These are phyloP conservation scores for Pyrenochaeta sp. DNA, from an alignment of 2,329 filamentous ascomycete genomes.

Conservation along the genomic window DNA sequence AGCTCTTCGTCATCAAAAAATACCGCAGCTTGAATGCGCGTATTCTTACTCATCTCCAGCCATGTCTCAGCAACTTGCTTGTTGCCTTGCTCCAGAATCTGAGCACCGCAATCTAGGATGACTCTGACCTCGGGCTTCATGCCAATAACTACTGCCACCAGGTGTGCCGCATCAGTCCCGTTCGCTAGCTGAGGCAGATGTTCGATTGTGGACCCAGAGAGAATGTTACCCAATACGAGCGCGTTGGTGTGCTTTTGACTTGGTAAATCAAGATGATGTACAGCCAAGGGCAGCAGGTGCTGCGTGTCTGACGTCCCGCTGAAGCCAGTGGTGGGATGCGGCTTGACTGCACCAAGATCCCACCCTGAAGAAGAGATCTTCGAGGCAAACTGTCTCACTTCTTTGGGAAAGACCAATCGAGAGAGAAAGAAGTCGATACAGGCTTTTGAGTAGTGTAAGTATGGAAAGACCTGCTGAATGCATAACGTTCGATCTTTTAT, in stretches of 20 bases:
- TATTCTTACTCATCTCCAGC: slow-evolving; percentile 51
- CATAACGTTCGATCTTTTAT: slow-evolving; percentile 62
- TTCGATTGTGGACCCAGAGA: slow-evolving; percentile 55
- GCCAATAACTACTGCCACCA: slow-evolving; percentile 57
- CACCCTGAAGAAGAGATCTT: slow-evolving; percentile 74
- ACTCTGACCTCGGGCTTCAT: slow-evolving; percentile 60
- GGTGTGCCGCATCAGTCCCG: slow-evolving; percentile 44
- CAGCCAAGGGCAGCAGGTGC: slow-evolving; percentile 64
- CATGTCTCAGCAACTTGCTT: slow-evolving; percentile 58
- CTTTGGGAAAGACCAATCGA: slow-evolving; percentile 66
- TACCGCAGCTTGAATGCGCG: slow-evolving; percentile 52
- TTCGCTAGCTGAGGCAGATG: slow-evolving; percentile 26
- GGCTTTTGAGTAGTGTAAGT: slow-evolving; percentile 61
- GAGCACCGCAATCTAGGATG: slow-evolving; percentile 75
- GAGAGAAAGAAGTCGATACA: slow-evolving; percentile 71
- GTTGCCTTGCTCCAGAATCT: slow-evolving; percentile 68
- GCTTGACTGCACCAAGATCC: slow-evolving; percentile 65
- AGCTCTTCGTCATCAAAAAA: slow-evolving; percentile 68
- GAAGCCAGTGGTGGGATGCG: slow-evolving; percentile 68
- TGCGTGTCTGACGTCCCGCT: slow-evolving; percentile 73
- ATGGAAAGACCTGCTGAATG: slow-evolving; percentile 59
- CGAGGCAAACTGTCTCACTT: slow-evolving; percentile 68
- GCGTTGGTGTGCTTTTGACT: slow-evolving; percentile 72
- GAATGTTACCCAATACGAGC: slow-evolving; percentile 66
- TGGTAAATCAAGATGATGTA: slow-evolving; percentile 65